Conservation (phyloP, 2,329 filamentous ascomycete species). For the Beauveria bassiana region DNA sequence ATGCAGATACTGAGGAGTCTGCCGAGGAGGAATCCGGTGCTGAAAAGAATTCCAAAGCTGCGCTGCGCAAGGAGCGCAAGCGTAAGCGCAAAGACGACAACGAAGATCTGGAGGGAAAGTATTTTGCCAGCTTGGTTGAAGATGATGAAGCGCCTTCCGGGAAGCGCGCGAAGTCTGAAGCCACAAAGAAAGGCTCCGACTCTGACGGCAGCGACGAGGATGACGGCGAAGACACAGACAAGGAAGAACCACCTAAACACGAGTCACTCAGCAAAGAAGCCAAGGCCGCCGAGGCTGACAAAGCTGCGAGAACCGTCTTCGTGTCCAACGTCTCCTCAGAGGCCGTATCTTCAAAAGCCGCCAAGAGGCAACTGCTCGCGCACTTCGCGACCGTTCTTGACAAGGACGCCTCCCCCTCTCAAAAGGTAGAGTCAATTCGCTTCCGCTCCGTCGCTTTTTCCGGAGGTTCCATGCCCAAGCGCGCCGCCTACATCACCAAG, state of each 20-base stretch:
- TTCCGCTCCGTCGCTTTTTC: constrained; percentile 91
- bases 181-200: constrained; percentile 22
- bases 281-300: constrained; percentile 62
- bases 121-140: constrained; percentile 57
- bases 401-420: constrained; percentile 41
- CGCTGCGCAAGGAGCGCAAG: constrained; percentile 44
- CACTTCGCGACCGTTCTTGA: constrained; percentile 73
- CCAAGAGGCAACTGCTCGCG: constrained; percentile 66
- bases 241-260: constrained; percentile 42
- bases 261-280: constrained; percentile 47
- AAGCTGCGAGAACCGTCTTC: constrained; percentile 85
- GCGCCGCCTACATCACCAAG: constrained; percentile 88
- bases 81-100: constrained; percentile 61
- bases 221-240: constrained; percentile 32
- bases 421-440: constrained; percentile 82
- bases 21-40: constrained; percentile 31
- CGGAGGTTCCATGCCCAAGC: constrained; percentile 70
- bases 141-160: constrained; percentile 48
- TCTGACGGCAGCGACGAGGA: constrained; percentile 33
- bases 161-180: constrained; percentile 44
- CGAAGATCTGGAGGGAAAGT: constrained; percentile 63
- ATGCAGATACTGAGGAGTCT: constrained; percentile 19
- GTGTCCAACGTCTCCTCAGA: constrained; percentile 81
- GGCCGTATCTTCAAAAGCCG: constrained; percentile 74
- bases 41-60: constrained; percentile 31